Evolutionary conservation across 495 filamentous ascomycete genomes (phyloP), one percentile per base, ranked within the genome.

Genomic region (Aspergillus avenaceus): DNA sequence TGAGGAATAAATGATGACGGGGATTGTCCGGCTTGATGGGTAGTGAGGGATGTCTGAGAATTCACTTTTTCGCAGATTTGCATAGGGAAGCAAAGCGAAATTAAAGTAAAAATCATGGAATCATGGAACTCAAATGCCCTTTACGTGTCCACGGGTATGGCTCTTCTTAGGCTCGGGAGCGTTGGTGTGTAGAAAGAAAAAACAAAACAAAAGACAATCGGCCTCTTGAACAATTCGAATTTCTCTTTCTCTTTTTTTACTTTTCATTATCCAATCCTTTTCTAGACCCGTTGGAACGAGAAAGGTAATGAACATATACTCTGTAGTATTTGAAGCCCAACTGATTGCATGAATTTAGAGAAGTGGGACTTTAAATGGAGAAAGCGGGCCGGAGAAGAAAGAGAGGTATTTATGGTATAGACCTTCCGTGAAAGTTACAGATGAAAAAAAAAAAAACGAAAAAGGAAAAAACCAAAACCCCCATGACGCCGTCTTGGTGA

Each of bases 1-100:
- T 58, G 87, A 88, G 66, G 87, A 84, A 46, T 80, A 79, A 70
- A 73, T 58, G 63, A 61, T 64, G 49, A 54, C 53, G 53, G 37
- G 36, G 49, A 60, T 49, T 59, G 62, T 61, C 58, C 58, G 55
- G 50, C 59, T 64, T 69, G 61, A 61, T 53, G 58, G 63, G 59
- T 65, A 61, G 65, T 60, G 60, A 61, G 61, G 64, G 68, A 64
- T 72, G 69, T 69, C 64, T 57, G 67, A 64, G 66, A 64, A 70
- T 58, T 64, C 60, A 68, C 64, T 58, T 71, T 66, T 70, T 72
- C 69, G 69, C 69, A 64, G 61, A 67, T 60, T 73, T 73, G 68
- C 68, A 70, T 72, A 63, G 65, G 64, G 63, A 68, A 63, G 65
- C 65, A 68, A 69, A 62, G 71, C 71, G 67, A 62, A 72, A 67